Evolutionary conservation across 192 early-diverging fungal species (phyloP), one percentile per base, ranked within the genome.

Genomic region (Geranomyces michiganensis): DNA sequence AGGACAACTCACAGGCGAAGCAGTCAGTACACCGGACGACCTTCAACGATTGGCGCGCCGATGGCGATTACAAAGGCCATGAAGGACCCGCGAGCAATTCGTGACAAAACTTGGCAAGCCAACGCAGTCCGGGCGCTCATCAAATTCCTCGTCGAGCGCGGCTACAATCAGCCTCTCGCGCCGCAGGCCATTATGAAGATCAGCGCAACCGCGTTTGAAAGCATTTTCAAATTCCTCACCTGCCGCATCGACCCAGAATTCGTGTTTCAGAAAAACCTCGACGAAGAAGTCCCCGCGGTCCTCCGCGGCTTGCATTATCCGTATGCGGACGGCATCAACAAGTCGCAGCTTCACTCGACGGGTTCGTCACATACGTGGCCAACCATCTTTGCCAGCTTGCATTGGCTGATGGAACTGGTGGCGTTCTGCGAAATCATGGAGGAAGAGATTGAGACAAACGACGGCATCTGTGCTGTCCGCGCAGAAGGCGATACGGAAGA

Each of bases 361-460:
- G 91, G 88, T 8, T 84, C 85, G 7, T 78, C 88, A 76, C 88
- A 91, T n/a, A 81, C 89, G 4, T 90, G 89, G 90, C 90, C 89
- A 10, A 78, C 80, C 0, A 79, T 90, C 13, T 74, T 92, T 56
- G 92, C 85, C 0, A 87, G 87, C 81, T 74, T 93, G 46, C 76
- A 85, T 29, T 93, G 92, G 92, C 80, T 93, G 77, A 87, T 92
- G 1, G 90, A 92, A 72, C 75, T 91, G 22, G 83, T 88, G 47
- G n/a, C 85, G 72, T 88, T 82, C 44, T 86, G 87, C 45, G 80
- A 81, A n/a, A 77, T 82, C 67, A 76, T 88, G 76, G 85, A 80
- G 43, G 60, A 65, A 27, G 62, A 65, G 31, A 65, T 51, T 46
- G 60, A 72, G 10, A 43, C 53, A 14, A 71, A 48, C 22, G 62